Conservation (phyloP, 805 yeast species). For the Ogataea angusta region DNA sequence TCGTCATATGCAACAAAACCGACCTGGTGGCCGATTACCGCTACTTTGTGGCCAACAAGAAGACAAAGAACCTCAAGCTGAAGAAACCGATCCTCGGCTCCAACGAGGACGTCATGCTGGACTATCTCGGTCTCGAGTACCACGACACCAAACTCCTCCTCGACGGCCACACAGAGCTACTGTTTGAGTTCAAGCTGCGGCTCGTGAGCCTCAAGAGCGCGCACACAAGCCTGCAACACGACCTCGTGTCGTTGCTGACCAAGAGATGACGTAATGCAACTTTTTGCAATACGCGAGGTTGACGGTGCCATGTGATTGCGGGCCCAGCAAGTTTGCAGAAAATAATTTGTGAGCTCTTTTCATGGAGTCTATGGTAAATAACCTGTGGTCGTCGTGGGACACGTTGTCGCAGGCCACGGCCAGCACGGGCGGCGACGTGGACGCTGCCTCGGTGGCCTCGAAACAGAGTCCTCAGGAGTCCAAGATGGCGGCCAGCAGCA, state of each 20-base stretch:
- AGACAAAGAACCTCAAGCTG: constrained; percentile 9
- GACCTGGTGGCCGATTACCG: constrained; percentile 25
- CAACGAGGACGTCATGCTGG: constrained; percentile 14
- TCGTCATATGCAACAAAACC: constrained; percentile 31
- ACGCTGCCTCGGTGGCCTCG: background rate
- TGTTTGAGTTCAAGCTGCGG: constrained; percentile 24
- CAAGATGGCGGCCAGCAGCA: constrained; percentile 10
- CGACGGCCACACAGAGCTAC: constrained; percentile 11
- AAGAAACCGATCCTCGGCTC: constrained; percentile 8
- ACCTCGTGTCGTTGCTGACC: constrained; percentile 23
- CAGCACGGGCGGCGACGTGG: constrained; percentile 4
- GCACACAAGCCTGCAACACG: constrained; percentile 1
- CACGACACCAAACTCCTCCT: constrained; percentile 1
- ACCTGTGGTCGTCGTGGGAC: constrained; percentile 29
- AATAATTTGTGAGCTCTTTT: background rate
- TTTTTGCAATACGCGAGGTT: too few species aligned
- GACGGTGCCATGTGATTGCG: background rate
- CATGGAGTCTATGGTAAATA: constrained; percentile 32
- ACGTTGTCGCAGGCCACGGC: constrained; percentile 14
- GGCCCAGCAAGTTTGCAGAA: constrained; percentile 3
- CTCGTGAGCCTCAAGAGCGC: constrained; percentile 20
- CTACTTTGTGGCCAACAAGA: constrained; percentile 4
- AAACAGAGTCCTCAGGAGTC: constrained; percentile 1
- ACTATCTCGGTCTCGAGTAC: constrained; percentile 20
- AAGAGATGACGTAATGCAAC: constrained; percentile 7